phyloP scores from a whole-genome alignment of 2,329 filamentous ascomycete genomes.

The Ophiobolus disseminans region DNA sequence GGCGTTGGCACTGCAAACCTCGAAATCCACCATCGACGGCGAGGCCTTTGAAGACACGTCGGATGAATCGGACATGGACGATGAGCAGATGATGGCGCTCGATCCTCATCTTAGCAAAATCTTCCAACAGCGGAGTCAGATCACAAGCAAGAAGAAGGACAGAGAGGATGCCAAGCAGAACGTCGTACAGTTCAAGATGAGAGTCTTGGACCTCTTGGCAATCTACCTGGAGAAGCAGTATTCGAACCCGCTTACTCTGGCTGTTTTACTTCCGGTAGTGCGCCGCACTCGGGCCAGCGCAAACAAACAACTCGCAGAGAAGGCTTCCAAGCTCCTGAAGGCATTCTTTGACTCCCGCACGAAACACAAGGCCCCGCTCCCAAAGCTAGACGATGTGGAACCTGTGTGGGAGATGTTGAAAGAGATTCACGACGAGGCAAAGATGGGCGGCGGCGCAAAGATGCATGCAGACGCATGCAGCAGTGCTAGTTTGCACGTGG shows the following conservation, averaged over 20 bases:
- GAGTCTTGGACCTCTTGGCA: constrained; percentile 84
- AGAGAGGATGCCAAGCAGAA: constrained; percentile 86
- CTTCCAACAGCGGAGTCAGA: constrained; percentile 77
- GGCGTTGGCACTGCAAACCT: constrained; percentile 76
- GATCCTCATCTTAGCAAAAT: constrained; percentile 84
- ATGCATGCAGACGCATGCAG: constrained; percentile 78
- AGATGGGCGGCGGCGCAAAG: constrained; percentile 68
- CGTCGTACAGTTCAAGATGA: constrained; percentile 93
- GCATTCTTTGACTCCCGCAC: constrained; percentile 72
- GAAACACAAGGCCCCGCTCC: constrained; percentile 55
- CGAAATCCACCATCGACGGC: constrained; percentile 61
- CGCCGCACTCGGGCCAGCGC: constrained; percentile 76
- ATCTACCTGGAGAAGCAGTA: constrained; percentile 85
- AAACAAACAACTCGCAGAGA: constrained; percentile 76
- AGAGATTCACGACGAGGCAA: constrained; percentile 72
- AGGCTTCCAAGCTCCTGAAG: constrained; percentile 74
- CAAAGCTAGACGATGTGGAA: constrained; percentile 53
- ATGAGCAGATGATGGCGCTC: constrained; percentile 92
- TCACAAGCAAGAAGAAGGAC: constrained; percentile 75
- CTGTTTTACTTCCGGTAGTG: constrained; percentile 78
- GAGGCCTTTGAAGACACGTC: constrained; percentile 67
- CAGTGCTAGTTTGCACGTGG: constrained; percentile 71
- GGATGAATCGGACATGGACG: constrained; percentile 82
- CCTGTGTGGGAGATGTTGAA: constrained; percentile 65
- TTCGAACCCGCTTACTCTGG: constrained; percentile 69